phyloP scores from a whole-genome alignment of 805 yeast genomes.

The Barnettozyma californica region DNA sequence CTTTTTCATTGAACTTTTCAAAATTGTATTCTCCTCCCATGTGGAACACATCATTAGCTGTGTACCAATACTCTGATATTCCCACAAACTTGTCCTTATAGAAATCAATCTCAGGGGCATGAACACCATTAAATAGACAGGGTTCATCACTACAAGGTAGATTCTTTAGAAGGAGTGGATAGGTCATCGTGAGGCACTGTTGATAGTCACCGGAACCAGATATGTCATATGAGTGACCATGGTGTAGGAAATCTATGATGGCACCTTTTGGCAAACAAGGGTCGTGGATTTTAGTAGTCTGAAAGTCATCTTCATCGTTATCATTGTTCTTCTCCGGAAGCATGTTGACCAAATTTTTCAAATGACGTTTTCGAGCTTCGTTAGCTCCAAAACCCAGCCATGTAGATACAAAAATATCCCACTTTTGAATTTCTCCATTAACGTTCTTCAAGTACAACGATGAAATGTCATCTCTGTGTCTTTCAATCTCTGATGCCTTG shows the following conservation, averaged over 20 bases:
- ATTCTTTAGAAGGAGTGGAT: slow-evolving; percentile 73
- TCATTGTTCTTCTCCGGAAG: slow-evolving; percentile 44
- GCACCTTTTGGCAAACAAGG: slow-evolving; percentile 80
- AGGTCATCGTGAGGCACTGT: slow-evolving; percentile 62
- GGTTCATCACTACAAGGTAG: slow-evolving; percentile 84
- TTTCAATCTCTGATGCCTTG: slow-evolving; percentile 47
- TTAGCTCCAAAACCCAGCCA: slow-evolving; percentile 99
- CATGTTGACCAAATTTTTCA: slow-evolving; percentile 47
- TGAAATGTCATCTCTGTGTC: slow-evolving; percentile 71
- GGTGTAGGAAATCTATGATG: slow-evolving; percentile 38
- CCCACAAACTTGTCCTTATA: slow-evolving; percentile 81
- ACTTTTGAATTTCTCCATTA: slow-evolving; percentile 65
- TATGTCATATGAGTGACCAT: slow-evolving; percentile 44
- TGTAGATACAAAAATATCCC: slow-evolving; percentile 89
- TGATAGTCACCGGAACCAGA: slow-evolving; percentile 78
- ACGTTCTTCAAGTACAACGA: slow-evolving; percentile 58
- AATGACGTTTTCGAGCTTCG: slow-evolving; percentile 75
- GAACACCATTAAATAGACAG: slow-evolving; percentile 91
- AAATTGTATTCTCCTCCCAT: slow-evolving; percentile 88
- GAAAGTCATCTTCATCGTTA: slow-evolving; percentile 41
- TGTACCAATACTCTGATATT: slow-evolving; percentile 95
- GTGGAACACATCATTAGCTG: slow-evolving; percentile 85
- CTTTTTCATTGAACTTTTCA: slow-evolving; percentile 56
- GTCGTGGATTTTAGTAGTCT: slow-evolving; percentile 43
- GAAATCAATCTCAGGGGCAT: slow-evolving; percentile 85